These are phyloP conservation scores for Umbilicaria muhlenbergii DNA, from an alignment of 495 filamentous ascomycete species.

Conservation along the genomic window DNA sequence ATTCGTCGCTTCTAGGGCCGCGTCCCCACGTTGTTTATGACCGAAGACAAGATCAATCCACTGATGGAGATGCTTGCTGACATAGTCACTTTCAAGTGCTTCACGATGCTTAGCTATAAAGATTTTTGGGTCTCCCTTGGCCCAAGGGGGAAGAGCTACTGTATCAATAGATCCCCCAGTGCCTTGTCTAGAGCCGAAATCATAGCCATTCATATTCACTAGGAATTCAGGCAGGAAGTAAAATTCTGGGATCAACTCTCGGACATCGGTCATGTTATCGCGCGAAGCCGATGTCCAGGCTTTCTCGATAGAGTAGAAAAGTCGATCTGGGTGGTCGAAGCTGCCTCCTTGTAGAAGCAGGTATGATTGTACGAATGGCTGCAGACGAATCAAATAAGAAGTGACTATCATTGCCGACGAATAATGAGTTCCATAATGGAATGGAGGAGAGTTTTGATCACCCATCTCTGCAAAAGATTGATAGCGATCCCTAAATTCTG, in stretches of 20 bases:
- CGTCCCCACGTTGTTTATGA: slow-evolving; percentile 86
- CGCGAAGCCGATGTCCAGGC: slow-evolving; percentile 83
- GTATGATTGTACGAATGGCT: slow-evolving; percentile 92
- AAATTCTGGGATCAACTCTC: slow-evolving; percentile 91
- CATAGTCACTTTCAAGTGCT: slow-evolving; percentile 86
- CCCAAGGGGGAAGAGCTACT: slow-evolving; percentile 84
- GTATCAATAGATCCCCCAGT: slow-evolving; percentile 62
- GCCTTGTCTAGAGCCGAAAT: slow-evolving; percentile 78
- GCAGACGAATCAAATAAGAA: slow-evolving; percentile 86
- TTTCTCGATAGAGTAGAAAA: slow-evolving; percentile 86
- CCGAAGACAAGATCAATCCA: slow-evolving; percentile 98
- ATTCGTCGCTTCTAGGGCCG: slow-evolving; percentile 79
- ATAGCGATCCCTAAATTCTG: slow-evolving; percentile 69
- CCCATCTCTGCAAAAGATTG: slow-evolving; percentile 83
- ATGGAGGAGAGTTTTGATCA: slow-evolving; percentile 59
- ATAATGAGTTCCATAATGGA: slow-evolving; percentile 97
- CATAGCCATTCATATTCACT: slow-evolving; percentile 78
- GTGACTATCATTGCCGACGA: slow-evolving; percentile 98
- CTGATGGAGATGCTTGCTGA: slow-evolving; percentile 74
- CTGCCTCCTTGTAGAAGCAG: slow-evolving; percentile 92
- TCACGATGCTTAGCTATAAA: slow-evolving; percentile 91
- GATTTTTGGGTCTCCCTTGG: slow-evolving; percentile 88
- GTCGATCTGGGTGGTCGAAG: slow-evolving; percentile 88
- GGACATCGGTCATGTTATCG: slow-evolving; percentile 83
- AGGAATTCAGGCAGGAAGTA: slow-evolving; percentile 93